phyloP scores from a whole-genome alignment of 495 filamentous ascomycete genomes.

The Corynascus novoguineensis region DNA sequence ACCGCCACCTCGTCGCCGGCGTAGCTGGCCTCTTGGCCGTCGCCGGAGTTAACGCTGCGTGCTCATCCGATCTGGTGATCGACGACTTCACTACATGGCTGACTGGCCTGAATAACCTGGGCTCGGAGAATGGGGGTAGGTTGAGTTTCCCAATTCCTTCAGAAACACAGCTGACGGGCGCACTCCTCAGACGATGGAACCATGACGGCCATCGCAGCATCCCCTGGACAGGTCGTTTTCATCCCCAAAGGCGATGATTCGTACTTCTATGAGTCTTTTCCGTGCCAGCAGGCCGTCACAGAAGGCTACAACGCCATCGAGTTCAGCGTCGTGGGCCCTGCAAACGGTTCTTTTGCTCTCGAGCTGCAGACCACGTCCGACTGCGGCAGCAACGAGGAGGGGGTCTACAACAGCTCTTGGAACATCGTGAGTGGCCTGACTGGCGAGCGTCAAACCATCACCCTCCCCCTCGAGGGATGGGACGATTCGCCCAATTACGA shows the following conservation, averaged over 20 bases:
- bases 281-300: conserved; percentile 42
- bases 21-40: conserved; percentile 25
- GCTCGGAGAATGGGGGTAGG: conserved; percentile 44
- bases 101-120: conserved; percentile 44
- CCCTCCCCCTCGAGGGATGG: conserved; percentile 48
- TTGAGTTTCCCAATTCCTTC: not conserved
- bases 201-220: conserved; percentile 46
- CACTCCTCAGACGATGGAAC: conserved; percentile 49
- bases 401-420: conserved; percentile 44
- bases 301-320: conserved; percentile 48
- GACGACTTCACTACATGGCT: conserved; percentile 54
- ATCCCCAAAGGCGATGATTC: conserved; percentile 42
- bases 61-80: conserved; percentile 47
- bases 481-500: conserved; percentile 45
- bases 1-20: conserved; percentile 23
- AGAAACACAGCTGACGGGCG: conserved; percentile 2
- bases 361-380: conserved; percentile 50
- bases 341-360: conserved; percentile 43
- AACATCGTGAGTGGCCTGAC: conserved; percentile 45
- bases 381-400: conserved; percentile 29
- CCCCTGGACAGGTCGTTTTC: conserved; percentile 47
- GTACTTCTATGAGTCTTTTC: conserved; percentile 57
- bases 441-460: conserved; percentile 48
- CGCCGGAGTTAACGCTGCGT: conserved; percentile 31
- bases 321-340: conserved; percentile 52